Evolutionary conservation across 2,329 filamentous ascomycete genomes (phyloP).

Genomic region (Diaporthe sp.): DNA sequence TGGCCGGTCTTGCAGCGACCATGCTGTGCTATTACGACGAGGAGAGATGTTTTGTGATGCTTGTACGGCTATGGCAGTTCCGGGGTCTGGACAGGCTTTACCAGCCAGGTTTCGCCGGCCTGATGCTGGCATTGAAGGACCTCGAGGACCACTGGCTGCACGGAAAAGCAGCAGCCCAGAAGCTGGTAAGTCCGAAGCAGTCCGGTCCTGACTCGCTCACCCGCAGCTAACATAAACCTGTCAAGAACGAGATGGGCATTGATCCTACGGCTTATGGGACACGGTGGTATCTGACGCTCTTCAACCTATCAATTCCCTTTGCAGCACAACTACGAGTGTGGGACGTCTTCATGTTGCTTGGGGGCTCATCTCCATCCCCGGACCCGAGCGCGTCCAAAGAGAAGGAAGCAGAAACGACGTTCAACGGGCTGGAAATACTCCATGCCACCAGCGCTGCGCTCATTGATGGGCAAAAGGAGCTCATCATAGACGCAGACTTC

Average conservation of each 20-base stretch:
- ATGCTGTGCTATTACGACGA: constrained; percentile 97
- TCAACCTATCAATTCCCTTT: constrained; percentile 97
- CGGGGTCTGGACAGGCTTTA: constrained; percentile 90
- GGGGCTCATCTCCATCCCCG: constrained; percentile 72
- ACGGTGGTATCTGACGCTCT: constrained; percentile 96
- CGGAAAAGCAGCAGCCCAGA: constrained; percentile 81
- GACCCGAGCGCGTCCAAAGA: constrained; percentile 24
- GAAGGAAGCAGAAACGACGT: constrained; percentile 31
- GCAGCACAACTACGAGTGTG: constrained; percentile 94
- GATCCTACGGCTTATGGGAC: constrained; percentile 95
- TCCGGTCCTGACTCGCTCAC: background rate
- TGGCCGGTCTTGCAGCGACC: constrained; percentile 94
- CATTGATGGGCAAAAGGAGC: constrained; percentile 90
- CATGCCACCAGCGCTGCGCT: constrained; percentile 92
- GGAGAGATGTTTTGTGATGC: constrained; percentile 94
- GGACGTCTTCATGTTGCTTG: constrained; percentile 97
- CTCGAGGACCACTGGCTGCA: constrained; percentile 89
- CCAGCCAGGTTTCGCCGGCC: constrained; percentile 83
- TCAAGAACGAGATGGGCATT: constrained; percentile 81
- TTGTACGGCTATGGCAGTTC: constrained; percentile 93
- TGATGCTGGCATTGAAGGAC: constrained; percentile 88
- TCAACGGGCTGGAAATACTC: constrained; percentile 81
- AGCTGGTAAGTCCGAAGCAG: constrained; percentile 74
- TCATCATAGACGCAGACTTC: constrained; percentile 93
- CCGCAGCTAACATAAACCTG: constrained; percentile 40